These are phyloP conservation scores for Penicillium aurantiogriseum DNA, from an alignment of 2,329 filamentous ascomycete genomes.

Conservation along the genomic window DNA sequence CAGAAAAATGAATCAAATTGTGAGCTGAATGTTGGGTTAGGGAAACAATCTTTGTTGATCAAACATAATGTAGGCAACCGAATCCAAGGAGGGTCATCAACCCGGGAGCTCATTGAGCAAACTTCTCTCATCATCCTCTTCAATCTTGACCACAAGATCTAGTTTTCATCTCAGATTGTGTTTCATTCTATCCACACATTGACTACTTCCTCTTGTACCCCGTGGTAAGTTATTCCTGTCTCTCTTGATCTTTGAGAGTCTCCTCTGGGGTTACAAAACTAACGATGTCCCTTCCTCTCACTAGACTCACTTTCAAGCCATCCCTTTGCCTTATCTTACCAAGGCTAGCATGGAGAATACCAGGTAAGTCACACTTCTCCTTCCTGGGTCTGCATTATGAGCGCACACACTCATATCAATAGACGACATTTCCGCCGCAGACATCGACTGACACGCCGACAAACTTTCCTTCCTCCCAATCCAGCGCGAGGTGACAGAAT, in stretches of 20 bases:
- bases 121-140: background rate
- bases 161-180: background rate
- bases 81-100: background rate
- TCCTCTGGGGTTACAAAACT: background rate
- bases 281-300: background rate
- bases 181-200: background rate
- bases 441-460: background rate
- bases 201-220: fast-evolving
- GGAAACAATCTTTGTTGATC: background rate
- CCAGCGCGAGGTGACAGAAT: background rate
- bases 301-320: background rate
- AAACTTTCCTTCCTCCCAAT: background rate
- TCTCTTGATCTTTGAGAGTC: background rate
- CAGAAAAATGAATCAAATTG: background rate
- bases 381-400: background rate
- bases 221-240: background rate
- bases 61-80: background rate
- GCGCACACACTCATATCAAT: background rate
- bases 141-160: background rate
- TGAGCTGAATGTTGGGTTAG: background rate
- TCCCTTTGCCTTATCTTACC: background rate
- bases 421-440: background rate
- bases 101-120: background rate
- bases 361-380: background rate
- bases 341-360: background rate